Evolutionary conservation across 2,329 filamentous ascomycete species (phyloP), one percentile per base, ranked within the genome.

Genomic region (Alternaria metachromatica): DNA sequence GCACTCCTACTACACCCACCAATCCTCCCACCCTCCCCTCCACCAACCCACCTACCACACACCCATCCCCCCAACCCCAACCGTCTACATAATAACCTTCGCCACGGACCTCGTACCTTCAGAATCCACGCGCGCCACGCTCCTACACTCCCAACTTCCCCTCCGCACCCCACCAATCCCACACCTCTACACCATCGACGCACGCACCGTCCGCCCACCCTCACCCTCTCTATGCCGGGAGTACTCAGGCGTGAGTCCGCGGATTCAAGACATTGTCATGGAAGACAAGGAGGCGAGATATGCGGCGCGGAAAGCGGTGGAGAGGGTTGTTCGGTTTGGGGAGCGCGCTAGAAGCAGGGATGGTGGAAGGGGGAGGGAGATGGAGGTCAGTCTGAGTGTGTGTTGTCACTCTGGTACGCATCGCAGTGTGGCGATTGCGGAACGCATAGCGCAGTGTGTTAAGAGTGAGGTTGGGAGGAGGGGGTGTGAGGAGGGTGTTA

Each of bases 351-450:
- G 30, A 37, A 37, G 30, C 30, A 37, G 30, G 30, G 30, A 37
- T 15, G 13, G 30, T 37, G 30, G 30, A 37, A 37, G 30, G 13
- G 33, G 33, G 67, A 3, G 64, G 57, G 18, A 12, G 3, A 37
- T 45, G 37, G 61, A 63, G 10, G 57, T 63, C 2, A 60, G 61
- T 21, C 25, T 76, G 13, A 72, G 68, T 46, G 70, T 75, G 7
- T 73, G 72, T 45, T 78, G 76, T 58, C 49, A 57, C 26, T 62
- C 67, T 4, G 76, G 76, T 10, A 78, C 76, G 28, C 76, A 78
- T 66, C 70, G 76, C 12, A 78, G 76, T 64, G 76, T 78, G 18
- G 64, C 73, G 12, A 60, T 76, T 58, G 75, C 70, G 26, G 75
- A 78, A 67, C 21, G 63, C 58, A 73, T 77, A 63, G 73, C 67